Evolutionary conservation across 169 alveolate species (phyloP).

Genomic region (Besnoitia besnoiti): DNA sequence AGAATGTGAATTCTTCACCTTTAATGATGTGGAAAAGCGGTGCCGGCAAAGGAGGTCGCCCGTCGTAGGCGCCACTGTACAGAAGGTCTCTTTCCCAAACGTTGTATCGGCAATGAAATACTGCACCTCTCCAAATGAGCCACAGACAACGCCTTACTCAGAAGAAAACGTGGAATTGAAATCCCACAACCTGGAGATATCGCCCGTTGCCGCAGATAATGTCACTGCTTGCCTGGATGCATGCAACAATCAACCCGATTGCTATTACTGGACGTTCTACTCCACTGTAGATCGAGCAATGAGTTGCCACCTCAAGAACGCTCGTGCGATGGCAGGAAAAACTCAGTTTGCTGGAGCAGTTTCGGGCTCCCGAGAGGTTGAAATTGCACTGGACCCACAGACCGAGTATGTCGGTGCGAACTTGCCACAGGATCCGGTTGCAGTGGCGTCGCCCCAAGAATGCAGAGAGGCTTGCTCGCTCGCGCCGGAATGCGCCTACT

Average conservation of each 20-base stretch:
- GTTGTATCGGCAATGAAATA: constrained; percentile 30
- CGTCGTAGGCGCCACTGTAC: neutral
- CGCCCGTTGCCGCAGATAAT: neutral
- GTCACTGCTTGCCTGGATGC: neutral
- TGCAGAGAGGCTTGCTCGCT: neutral
- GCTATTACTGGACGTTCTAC: constrained; percentile 4
- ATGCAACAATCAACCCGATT: neutral
- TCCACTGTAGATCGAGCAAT: neutral
- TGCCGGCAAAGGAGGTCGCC: constrained; percentile 21
- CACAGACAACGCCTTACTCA: neutral
- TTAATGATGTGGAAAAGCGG: neutral
- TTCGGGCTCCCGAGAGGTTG: constrained; percentile 19
- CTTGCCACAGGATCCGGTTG: neutral
- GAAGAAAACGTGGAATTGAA: constrained; percentile 28
- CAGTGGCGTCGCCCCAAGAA: neutral
- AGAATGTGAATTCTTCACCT: constrained; percentile 22
- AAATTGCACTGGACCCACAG: neutral
- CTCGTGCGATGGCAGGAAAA: constrained; percentile 12
- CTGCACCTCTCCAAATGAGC: neutral
- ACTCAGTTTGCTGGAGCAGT: neutral
- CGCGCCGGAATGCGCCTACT: neutral
- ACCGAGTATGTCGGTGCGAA: neutral
- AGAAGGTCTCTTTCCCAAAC: neutral
- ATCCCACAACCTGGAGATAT: neutral
- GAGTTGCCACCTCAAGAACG: constrained; percentile 41